Percentiles rank a stretch among this genome's conserved stretches.
Conservation (phyloP, 148 eudicot genomes). For the Rheum nobile region DNA sequence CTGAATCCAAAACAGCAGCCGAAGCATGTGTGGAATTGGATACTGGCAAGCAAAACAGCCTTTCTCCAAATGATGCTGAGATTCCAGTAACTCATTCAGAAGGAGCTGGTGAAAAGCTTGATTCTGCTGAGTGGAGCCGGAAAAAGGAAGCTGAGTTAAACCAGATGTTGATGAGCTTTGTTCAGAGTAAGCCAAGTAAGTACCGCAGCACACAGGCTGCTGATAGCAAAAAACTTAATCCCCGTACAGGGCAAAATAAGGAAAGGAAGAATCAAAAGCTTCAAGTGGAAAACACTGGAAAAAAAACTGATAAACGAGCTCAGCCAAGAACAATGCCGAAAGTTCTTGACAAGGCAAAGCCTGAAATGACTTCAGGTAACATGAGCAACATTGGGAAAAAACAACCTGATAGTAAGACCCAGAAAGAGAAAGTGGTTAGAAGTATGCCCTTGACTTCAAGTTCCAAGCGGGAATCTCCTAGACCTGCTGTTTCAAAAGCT, state of each 20-base stretch:
- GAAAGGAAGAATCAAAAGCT: conserved; percentile 49
- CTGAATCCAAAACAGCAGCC: conserved; percentile 20
- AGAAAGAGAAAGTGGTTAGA: conserved; percentile 35
- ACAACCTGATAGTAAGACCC: conserved; percentile 26
- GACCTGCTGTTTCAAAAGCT: conserved; percentile 45
- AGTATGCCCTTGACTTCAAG: conserved; percentile 24
- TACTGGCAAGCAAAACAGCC: conserved; percentile 17
- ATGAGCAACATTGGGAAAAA: conserved; percentile 25
- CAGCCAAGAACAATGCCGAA: conserved; percentile 37
- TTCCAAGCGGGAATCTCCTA: conserved; percentile 43
- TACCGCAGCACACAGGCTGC: conserved; percentile 26
- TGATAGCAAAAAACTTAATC: conserved; percentile 23
- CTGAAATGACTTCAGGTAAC: conserved; percentile 35
- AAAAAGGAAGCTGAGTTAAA: conserved; percentile 80
- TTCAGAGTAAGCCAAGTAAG: conserved; percentile 43
- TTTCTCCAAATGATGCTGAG: conserved; percentile 22
- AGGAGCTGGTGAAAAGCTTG: conserved; percentile 44
- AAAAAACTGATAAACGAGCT: conserved; percentile 52
- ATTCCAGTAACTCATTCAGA: conserved; percentile 23
- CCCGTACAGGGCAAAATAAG: conserved; percentile 34
- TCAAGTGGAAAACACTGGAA: conserved; percentile 30
- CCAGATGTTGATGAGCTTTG: conserved; percentile 72
- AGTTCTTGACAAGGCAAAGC: conserved; percentile 47
- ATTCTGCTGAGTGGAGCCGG: conserved; percentile 77
- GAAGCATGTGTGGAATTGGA: conserved; percentile 23